A percentile compares a stretch with the other conserved stretches of the same genome.
phyloP scores from a whole-genome alignment of 495 filamentous ascomycete species.

The Hypomontagnella monticulosa region DNA sequence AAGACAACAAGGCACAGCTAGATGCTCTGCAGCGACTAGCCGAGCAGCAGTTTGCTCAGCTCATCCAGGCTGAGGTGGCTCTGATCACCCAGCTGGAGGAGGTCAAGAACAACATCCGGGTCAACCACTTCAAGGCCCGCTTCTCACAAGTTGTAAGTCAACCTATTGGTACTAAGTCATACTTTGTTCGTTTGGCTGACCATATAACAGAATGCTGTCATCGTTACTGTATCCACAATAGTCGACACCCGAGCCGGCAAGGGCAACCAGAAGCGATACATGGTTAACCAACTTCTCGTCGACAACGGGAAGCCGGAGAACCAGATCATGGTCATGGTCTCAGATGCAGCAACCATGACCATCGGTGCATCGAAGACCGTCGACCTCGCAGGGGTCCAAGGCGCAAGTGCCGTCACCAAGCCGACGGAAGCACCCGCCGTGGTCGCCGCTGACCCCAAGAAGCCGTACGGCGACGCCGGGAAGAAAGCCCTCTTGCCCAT shows the following conservation, averaged over 20 bases:
- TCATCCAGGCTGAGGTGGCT: conserved; percentile 48
- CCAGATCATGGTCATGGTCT: conserved; percentile 48
- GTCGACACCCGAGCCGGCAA: conserved; percentile 45
- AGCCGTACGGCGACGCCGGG: conserved; percentile 44
- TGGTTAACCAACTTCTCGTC: conserved; percentile 46
- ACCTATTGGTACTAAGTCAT: not conserved
- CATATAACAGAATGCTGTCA: conserved; percentile 46
- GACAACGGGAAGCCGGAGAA: conserved; percentile 50
- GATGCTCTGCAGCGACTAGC: conserved; percentile 45
- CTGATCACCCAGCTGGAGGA: conserved; percentile 46
- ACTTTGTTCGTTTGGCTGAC: conserved; percentile 11
- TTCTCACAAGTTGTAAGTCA: conserved; percentile 48
- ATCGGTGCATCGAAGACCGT: conserved; percentile 42
- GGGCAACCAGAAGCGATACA: conserved; percentile 45
- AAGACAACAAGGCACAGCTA: conserved; percentile 44
- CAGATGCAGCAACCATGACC: conserved; percentile 47
- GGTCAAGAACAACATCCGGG: conserved; percentile 52
- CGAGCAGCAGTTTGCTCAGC: conserved; percentile 47
- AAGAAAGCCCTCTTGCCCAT: conserved; percentile 45
- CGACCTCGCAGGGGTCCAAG: conserved; percentile 27
- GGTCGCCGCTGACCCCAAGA: conserved; percentile 24
- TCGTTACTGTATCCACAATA: conserved; percentile 48
- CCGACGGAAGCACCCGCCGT: conserved; percentile 32
- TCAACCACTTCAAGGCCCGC: conserved; percentile 49
- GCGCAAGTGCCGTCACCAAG: conserved; percentile 23